phyloP scores from a whole-genome alignment of 2,329 filamentous ascomycete genomes.

The Thermothelomyces thermophilus region DNA sequence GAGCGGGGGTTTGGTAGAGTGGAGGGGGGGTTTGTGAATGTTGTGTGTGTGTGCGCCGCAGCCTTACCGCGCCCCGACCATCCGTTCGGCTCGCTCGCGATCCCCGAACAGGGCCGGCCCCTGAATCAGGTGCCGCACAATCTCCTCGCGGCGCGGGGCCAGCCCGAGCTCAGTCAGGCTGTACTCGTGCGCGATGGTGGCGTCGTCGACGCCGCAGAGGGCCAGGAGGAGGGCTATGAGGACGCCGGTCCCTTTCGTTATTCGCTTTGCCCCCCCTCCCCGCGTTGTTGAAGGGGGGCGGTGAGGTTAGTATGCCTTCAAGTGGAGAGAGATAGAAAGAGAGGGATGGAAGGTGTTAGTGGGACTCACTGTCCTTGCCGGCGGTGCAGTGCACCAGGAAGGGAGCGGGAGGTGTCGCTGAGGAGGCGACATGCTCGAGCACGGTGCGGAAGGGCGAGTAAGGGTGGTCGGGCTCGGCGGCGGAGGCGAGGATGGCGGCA shows the following conservation, averaged over 20 bases:
- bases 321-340: too few species aligned
- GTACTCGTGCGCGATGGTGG: constrained; percentile 61
- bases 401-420: constrained; percentile 33
- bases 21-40: too few species aligned
- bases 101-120: constrained; percentile 45
- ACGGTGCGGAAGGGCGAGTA: constrained; percentile 50
- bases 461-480: constrained; percentile 36
- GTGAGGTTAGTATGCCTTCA: too few species aligned
- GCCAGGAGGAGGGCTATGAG: constrained; percentile 59
- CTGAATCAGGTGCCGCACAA: constrained; percentile 45
- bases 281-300: too few species aligned
- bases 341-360: too few species aligned
- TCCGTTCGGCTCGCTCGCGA: constrained; percentile 36
- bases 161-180: constrained; percentile 58
- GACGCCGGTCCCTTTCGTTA: constrained; percentile 54
- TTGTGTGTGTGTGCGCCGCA: too few species aligned
- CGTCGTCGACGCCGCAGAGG: constrained; percentile 55
- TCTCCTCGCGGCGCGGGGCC: constrained; percentile 42
- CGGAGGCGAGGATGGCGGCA: constrained; percentile 50
- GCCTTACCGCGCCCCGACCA: constrained; percentile 39
- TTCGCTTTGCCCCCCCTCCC: too few species aligned
- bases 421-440: constrained; percentile 48
- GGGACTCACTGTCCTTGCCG: constrained; percentile 59
- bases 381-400: constrained; percentile 67
- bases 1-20: too few species aligned